Base-by-base conservation (phyloP, 2,329 filamentous ascomycete genomes). In the Neonectria faginata region DNA sequence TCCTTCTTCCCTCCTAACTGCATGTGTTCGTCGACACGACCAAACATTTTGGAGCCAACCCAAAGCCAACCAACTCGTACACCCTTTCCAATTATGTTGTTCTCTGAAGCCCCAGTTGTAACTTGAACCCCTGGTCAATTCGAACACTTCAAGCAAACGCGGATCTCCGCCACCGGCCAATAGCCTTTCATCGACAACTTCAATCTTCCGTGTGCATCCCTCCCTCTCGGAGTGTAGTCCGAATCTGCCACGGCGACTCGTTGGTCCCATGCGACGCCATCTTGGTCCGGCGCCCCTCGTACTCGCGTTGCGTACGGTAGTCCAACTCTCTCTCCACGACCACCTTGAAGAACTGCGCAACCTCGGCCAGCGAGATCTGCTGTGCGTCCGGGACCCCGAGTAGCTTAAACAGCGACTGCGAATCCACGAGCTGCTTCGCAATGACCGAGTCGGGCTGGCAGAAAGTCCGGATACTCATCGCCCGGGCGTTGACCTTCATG, bases 361-460 rank as follows among this genome's bases (percentile, higher is more conserved):
- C 80, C 71, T 87, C 83, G 1, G 80, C 80, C 6, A 88, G 75
- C 44, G 82, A 79, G 42, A 81, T 71, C 69, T 86, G 83, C 57
- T 82, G 77, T 6, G 73, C 57, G 45, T 84, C 80, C 0, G 79
- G 72, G 25, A 79, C 80, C 12, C 84, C 84, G 4, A 88, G 74
- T 18, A 87, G 75, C 64, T 83, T 80, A 65, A 87, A 80, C 3
- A 88, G 74, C 9, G 79, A 80, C 76, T 86, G 84, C 0, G 83
- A 72, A 67, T 89, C 86, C 3, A 86, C 75, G 7, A 89, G 76
- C 72, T 88, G 86, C 79, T 88, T 88, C 4, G 85, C 85, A 58
- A 88, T 80, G 25, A 86, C 85, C 0, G 83, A 80, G 70, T 89
- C 87, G 0, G 86, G 86, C 68, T 88, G 84, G 73, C 86, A 88